Evolutionary conservation across 2,329 filamentous ascomycete species (phyloP).

Genomic region (Trichoderma arundinaceum): DNA sequence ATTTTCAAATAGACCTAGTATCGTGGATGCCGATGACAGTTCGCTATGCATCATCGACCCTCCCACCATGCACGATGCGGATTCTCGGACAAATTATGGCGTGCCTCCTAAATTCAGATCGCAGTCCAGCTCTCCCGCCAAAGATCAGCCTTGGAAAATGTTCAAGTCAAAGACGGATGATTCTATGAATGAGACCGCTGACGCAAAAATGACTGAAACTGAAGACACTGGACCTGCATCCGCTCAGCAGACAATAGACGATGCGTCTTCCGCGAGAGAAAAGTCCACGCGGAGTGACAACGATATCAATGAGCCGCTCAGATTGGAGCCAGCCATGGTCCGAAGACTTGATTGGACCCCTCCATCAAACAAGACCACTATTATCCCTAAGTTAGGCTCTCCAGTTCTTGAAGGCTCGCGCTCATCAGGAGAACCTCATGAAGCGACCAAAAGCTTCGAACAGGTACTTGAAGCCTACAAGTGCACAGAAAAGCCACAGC

Average conservation of each 20-base stretch:
- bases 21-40: constrained; percentile 24
- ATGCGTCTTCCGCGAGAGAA: too few relatives aligned
- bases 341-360: constrained; percentile 73
- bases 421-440: constrained; percentile 28
- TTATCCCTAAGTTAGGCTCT: constrained; percentile 42
- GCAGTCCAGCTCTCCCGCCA: constrained; percentile 32
- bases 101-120: constrained; percentile 21
- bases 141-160: constrained; percentile 48
- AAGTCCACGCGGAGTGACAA: not conserved
- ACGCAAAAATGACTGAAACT: not conserved
- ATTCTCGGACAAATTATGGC: constrained; percentile 32
- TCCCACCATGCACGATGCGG: constrained; percentile 32
- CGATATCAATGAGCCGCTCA: constrained; percentile 44
- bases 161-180: constrained; percentile 37
- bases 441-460: constrained; percentile 48
- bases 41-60: constrained; percentile 37
- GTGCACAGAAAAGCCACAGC: constrained; percentile 39
- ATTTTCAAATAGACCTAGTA: not conserved
- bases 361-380: constrained; percentile 50
- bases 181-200: not conserved
- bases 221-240: not conserved
- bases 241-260: not conserved
- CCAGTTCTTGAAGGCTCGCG: constrained; percentile 36
- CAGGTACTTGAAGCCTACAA: constrained; percentile 53
- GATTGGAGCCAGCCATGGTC: constrained; percentile 56